These are phyloP conservation scores for Gossypium australe DNA, from an alignment of 345 rosid genomes.

Conservation along the genomic window DNA sequence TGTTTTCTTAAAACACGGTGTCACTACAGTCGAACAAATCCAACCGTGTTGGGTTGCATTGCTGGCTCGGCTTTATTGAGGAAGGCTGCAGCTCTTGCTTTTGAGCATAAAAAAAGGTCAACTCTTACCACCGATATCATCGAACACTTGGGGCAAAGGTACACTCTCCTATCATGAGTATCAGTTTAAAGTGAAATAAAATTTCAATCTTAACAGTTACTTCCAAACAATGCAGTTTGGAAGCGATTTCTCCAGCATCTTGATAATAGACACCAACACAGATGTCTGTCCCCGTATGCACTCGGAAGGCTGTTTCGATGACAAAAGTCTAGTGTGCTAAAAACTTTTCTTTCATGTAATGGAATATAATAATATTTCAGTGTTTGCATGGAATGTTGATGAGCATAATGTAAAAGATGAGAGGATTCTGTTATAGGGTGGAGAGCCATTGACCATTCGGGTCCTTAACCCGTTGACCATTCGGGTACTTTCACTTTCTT, in stretches of 20 bases:
- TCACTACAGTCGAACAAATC: slow-evolving; percentile 31
- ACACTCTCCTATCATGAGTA: background rate
- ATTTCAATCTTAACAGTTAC: background rate
- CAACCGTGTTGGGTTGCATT: slow-evolving; percentile 78
- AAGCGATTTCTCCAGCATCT: slow-evolving; percentile 54
- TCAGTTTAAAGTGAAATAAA: background rate
- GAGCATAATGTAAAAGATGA: background rate
- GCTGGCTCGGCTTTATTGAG: slow-evolving; percentile 85
- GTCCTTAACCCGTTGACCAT: no score
- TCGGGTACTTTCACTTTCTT: no score
- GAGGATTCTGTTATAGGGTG: background rate
- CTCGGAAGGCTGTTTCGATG: background rate
- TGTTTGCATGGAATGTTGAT: background rate
- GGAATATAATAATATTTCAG: background rate
- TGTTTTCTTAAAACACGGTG: background rate
- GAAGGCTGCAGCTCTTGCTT: slow-evolving; percentile 82
- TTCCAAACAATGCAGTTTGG: slow-evolving; percentile 43
- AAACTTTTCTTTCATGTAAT: background rate
- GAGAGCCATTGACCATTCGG: background rate
- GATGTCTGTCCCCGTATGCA: background rate
- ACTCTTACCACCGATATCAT: slow-evolving; percentile 85
- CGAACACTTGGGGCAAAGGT: slow-evolving; percentile 71
- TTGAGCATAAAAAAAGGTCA: slow-evolving; percentile 57
- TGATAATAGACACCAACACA: background rate
- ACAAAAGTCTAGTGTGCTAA: background rate